Evolutionary conservation across 1,284 basidiomycete genomes (phyloP), one percentile per base, ranked within the genome.

Genomic region (Leccinum pachyderme): DNA sequence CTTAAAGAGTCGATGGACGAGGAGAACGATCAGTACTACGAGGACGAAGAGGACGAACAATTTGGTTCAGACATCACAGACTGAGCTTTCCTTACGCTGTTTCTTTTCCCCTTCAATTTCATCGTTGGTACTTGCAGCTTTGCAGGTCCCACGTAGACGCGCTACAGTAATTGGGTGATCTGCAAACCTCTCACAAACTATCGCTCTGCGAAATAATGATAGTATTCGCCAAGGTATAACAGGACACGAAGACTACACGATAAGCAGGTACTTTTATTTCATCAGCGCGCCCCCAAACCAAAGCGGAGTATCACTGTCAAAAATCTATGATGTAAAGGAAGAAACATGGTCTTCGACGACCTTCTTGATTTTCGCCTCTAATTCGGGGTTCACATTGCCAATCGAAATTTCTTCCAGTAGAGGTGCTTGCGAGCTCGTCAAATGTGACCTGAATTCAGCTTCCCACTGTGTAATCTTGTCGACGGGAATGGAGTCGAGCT

Each of bases 381-480:
- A 82, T 72, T 95, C 93, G 59, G 89, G 84, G 60, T 90, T 93
- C 72, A 97, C 87, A 61, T 79, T 82, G 62, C 95, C 95, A 62
- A 81, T 80, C 55, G 85, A 76, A 68, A 98, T 95, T 77, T 95
- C 87, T 70, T 83, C 79, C 53, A 95, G 84, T 66, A 96, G 86
- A 51, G 77, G 64, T 51, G 72, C 63, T 74, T 95, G 89, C 55
- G 84, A 74, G 57, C 86, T 76, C 55, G 84, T 81, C 65, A 94
- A 79, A 75, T 93, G 87, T 66, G 84, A 80, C 71, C 91, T 89
- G 89, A 95, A 95, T 70, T 91, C 88, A 61, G 77, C 81, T 77
- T 98, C 95, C 95, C 95, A 98, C 65, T 86, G 86, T 66, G 88
- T 91, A 74, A 98, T 98, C 81, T 95, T 82, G 70, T 97, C 93